Percentiles rank a stretch among this genome's conserved stretches.
These are phyloP conservation scores for Radiomyces spectabilis DNA, from an alignment of 192 early-diverging fungal species.

Conservation along the genomic window DNA sequence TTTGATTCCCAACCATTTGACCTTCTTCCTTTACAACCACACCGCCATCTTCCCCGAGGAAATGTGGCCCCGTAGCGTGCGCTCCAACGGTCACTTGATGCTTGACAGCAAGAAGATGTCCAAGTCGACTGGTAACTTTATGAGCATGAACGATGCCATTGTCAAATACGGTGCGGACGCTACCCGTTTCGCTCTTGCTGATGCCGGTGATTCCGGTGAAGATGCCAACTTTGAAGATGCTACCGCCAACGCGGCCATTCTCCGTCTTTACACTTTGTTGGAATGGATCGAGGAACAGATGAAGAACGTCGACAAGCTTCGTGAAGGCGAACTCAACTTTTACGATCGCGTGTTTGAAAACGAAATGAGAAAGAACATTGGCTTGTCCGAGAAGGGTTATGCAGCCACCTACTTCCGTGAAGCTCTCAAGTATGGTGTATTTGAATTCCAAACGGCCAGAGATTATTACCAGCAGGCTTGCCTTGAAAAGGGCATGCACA, in stretches of 20 bases:
- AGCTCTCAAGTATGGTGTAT: conserved; percentile 85
- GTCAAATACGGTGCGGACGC: conserved; percentile 94
- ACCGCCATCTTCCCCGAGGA: conserved; percentile 87
- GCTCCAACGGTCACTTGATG: conserved; percentile 92
- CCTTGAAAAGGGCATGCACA: conserved; percentile 73
- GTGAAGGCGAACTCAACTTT: conserved; percentile 53
- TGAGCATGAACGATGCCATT: conserved; percentile 74
- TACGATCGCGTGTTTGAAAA: conserved; percentile 88
- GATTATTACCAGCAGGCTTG: conserved; percentile 79
- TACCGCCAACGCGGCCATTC: conserved; percentile 92
- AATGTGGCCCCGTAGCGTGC: conserved; percentile 82
- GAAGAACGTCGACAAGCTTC: conserved; percentile 33
- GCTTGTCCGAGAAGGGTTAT: conserved; percentile 65
- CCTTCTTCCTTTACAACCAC: conserved; percentile 96
- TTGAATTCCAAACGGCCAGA: conserved; percentile 80
- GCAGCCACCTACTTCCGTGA: conserved; percentile 83
- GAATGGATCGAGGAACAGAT: conserved; percentile 83
- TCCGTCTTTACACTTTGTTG: conserved; percentile 80
- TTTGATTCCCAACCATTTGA: conserved; percentile 94
- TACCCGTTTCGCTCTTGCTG: conserved; percentile 88
- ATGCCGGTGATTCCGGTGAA: conserved; percentile 92
- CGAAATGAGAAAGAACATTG: conserved; percentile 75
- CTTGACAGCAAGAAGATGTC: conserved; percentile 97
- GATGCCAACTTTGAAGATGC: conserved; percentile 98
- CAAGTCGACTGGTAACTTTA: conserved; percentile 95